Conservation (phyloP, 805 yeast genomes). For the Wickerhamiella lipophila region DNA sequence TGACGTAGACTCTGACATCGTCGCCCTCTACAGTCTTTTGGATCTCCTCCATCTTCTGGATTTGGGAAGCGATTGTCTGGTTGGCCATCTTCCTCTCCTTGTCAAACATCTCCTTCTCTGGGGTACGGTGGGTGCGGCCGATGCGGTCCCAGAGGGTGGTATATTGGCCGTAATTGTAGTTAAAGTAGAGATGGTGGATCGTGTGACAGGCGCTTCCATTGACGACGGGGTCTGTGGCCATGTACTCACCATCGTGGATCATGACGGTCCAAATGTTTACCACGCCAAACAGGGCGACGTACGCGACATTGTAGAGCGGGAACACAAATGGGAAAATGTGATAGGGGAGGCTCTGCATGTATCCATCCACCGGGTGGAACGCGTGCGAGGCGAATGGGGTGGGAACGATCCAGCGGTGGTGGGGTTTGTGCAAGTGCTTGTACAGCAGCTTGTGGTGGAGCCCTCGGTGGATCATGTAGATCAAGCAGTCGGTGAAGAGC, state of each 20-base stretch:
- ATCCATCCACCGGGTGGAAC: slow-evolving; percentile 97
- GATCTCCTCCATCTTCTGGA: slow-evolving; percentile 61
- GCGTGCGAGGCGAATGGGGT: slow-evolving; percentile 98
- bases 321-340: slow-evolving; percentile 83
- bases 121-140: slow-evolving; percentile 85
- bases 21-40: slow-evolving; percentile 74
- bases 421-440: slow-evolving; percentile 85
- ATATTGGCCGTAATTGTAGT: slow-evolving; percentile 96
- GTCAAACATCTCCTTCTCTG: slow-evolving; percentile 76
- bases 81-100: slow-evolving; percentile 43
- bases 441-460: slow-evolving; percentile 87
- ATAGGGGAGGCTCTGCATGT: slow-evolving; percentile 83
- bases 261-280: slow-evolving; percentile 97
- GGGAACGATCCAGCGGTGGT: slow-evolving; percentile 97
- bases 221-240: slow-evolving; percentile 84
- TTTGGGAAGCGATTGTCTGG: slow-evolving; percentile 58
- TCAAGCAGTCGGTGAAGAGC: slow-evolving; percentile 87
- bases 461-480: slow-evolving; percentile 83
- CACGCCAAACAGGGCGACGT: slow-evolving; percentile 69
- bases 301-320: slow-evolving; percentile 82
- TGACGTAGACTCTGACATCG: slow-evolving; percentile 53
- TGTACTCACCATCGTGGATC: slow-evolving; percentile 96
- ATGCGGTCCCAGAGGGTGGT: slow-evolving; percentile 97
- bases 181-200: slow-evolving; percentile 90
- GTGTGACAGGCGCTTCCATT: slow-evolving; percentile 99